Base-by-base conservation (phyloP, 805 yeast genomes). In the Candida chilensis region DNA sequence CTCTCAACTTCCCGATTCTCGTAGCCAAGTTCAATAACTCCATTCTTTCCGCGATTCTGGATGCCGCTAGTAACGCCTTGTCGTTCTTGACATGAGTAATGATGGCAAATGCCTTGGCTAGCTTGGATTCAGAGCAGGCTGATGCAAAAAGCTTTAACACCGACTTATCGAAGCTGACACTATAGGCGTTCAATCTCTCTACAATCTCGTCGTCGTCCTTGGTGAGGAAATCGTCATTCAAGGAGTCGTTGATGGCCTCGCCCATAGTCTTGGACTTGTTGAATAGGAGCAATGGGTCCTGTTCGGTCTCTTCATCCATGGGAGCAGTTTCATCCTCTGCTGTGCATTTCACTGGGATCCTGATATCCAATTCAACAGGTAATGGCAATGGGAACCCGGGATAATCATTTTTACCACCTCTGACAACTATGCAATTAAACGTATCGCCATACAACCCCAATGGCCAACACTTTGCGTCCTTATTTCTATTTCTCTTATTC, bases 381-480 rank as follows among this genome's bases (percentile, higher is more conserved):
- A 87, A 63, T 0, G 95, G 82, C 30, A 92, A 55, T 10, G 97
- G 97, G 45, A 85, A 76, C 3, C 75, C 71, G 1, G 96, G 96
- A 53, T 79, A 79, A 19, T 60, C 59, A 26, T 45, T 50, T 31
- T 47, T 51, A 4, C 63, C 61, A 15, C 87, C 88, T 52, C 83
- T 81, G 37, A 85, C 69, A 14, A 85, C 67, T 31, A 86, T 67
- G 52, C 94, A 84, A 39, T 71, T 74, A 42, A 87, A 69, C 36
- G 75, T 72, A 35, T 82, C 87, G 30, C 67, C 68, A 34, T 74
- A 70, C 21, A 84, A 54, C 3, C 95, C 95, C 31, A 90, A 60
- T 15, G 96, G 96, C 96, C 96, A 87, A 40, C 80, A 78, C 32
- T 67, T 67, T 52, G 85, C 74, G 36, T 71, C 69, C 30, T 67